Base-by-base conservation (phyloP, 805 yeast species). In the Jamesozyma jinghongensis region DNA sequence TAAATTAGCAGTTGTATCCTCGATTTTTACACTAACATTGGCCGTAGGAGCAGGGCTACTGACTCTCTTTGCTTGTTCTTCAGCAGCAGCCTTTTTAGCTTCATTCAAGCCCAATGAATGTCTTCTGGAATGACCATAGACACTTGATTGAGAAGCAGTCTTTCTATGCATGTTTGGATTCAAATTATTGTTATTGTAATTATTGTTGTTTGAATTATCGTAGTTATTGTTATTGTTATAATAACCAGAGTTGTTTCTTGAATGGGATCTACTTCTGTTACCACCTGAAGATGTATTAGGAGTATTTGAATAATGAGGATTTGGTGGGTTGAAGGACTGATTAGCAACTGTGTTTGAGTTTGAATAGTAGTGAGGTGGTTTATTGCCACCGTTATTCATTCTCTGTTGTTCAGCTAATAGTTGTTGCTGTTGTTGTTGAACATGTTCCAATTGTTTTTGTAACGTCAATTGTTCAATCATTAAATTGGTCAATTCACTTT, bases 71-170 rank as follows among this genome's bases (percentile, higher is more conserved):
- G 82, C 80, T 56, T 81, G 86, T 30, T 79, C 88, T 50, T 79
- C 80, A 4, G 96, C 96, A n/a, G 98, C 98, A 5, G 97, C 97
- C 51, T 81, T 81, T 53, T 85, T 87, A 11, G 97, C 97, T 63
- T 90, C 98, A 40, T 79, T 79, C 43, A 90, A 69, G 2, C 94
- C 97, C 44, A 90, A 67, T 0, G 97, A 87, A 60, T 90, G 97
- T 60, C 98, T 77, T 66, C 98, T 78, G 8, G 71, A 67, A 59
- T 90, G 98, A 28, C 97, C 95, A 45, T 69, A 65, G 13, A 66
- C 67, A 37, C 68, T 53, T 2, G 69, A 62, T 34, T 61, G 61
- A 5, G 73, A 73, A 35, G 71, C 77, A 0, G 74, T 68, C 50
- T 74, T 65, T 56, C 74, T 67, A 46, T 74, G 79, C 17, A 66